Evolutionary conservation across 176 grass and related monocot genomes (phyloP).

Genomic region (Musa troglodytarum): DNA sequence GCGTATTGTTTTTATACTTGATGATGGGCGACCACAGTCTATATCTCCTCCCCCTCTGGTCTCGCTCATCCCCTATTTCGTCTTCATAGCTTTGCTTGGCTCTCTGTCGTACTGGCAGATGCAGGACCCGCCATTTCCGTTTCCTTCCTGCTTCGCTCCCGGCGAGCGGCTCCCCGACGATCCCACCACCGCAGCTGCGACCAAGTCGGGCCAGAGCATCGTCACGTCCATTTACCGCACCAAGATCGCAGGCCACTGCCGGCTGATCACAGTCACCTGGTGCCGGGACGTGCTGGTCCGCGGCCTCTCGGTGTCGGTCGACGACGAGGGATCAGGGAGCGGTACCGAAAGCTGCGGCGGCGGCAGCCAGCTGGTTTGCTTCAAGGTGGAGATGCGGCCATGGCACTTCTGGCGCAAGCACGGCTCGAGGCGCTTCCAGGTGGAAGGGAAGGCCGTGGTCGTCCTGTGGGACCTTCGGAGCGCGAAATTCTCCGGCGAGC

Average conservation of each 20-base stretch:
- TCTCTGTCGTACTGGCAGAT: neutral
- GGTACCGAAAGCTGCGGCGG: conserved; percentile 4
- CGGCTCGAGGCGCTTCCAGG: conserved; percentile 39
- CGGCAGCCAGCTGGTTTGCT: conserved; percentile 13
- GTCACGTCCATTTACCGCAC: conserved; percentile 69
- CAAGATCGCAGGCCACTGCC: conserved; percentile 72
- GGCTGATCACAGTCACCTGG: conserved; percentile 60
- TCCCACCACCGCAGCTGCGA: conserved; percentile 11
- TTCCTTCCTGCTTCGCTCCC: neutral
- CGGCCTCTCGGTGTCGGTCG: conserved; percentile 46
- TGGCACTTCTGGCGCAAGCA: conserved; percentile 81
- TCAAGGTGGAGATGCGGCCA: conserved; percentile 56
- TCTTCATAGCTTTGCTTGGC: no score
- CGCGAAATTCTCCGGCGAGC: conserved; percentile 41
- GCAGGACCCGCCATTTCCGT: neutral
- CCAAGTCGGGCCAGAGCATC: conserved; percentile 37
- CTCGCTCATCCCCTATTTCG: neutral
- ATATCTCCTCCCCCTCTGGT: neutral
- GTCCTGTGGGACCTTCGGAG: conserved; percentile 72
- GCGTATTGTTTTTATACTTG: no score
- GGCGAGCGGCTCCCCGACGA: neutral
- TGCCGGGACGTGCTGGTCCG: conserved; percentile 53
- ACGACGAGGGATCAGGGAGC: neutral
- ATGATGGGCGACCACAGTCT: neutral
- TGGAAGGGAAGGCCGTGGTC: conserved; percentile 35